These are phyloP conservation scores for Physcia stellaris DNA, from an alignment of 495 filamentous ascomycete genomes.

Conservation along the genomic window DNA sequence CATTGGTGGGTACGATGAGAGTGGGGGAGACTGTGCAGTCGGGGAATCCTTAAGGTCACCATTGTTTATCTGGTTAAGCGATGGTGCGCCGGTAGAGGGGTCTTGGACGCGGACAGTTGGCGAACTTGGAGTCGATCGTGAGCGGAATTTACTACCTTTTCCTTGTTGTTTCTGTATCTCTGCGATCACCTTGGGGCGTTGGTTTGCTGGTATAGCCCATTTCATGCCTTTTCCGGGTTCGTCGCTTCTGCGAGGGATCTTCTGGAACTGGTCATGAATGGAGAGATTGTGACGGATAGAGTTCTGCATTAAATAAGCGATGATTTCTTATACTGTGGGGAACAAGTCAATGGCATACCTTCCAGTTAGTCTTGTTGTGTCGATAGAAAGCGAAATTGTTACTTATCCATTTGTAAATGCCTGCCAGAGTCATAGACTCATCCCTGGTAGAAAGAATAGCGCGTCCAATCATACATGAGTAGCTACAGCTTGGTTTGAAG, in stretches of 20 bases:
- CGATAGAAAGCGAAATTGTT: conserved; percentile 83
- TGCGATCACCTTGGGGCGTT: conserved; percentile 48
- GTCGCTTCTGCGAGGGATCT: conserved; percentile 79
- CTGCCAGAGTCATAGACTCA: conserved; percentile 72
- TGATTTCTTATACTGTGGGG: neutral
- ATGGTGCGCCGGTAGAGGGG: conserved; percentile 25
- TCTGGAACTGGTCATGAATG: conserved; percentile 81
- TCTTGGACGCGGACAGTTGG: conserved; percentile 33
- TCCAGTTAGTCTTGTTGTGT: conserved; percentile 74
- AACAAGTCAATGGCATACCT: conserved; percentile 34
- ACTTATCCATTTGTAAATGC: conserved; percentile 86
- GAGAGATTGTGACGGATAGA: conserved; percentile 95
- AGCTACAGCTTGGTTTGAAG: conserved; percentile 88
- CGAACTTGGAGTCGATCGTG: conserved; percentile 42
- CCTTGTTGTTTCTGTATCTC: conserved; percentile 8
- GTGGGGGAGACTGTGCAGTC: conserved; percentile 32
- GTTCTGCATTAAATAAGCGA: conserved; percentile 40
- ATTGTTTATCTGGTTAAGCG: neutral
- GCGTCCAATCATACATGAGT: conserved; percentile 93
- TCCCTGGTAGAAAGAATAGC: conserved; percentile 76
- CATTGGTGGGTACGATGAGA: conserved; percentile 26
- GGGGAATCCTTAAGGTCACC: conserved; percentile 23
- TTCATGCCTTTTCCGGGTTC: conserved; percentile 99
- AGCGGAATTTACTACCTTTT: conserved; percentile 26
- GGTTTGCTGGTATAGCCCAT: conserved; percentile 76